Conservation (phyloP, 129 eudicot genomes). For the Erigeron canadensis region DNA sequence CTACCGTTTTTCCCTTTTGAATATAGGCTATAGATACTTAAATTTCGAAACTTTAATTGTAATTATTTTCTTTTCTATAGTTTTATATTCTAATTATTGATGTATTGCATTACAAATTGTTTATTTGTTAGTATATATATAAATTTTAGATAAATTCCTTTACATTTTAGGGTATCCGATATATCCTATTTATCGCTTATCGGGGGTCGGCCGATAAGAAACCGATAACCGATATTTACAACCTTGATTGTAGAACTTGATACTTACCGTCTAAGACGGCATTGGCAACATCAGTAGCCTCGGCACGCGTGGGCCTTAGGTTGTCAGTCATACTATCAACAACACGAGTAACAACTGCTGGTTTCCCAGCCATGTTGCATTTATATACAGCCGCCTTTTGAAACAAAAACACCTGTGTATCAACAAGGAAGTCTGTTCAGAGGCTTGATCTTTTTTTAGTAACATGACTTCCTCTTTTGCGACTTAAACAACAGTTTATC, state of each 20-base stretch:
- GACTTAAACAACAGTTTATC: not conserved
- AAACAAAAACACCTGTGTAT: conserved; percentile 71
- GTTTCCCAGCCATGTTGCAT: conserved; percentile 93
- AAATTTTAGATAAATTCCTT: too few species aligned
- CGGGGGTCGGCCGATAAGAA: too few species aligned
- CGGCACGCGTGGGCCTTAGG: conserved; percentile 92
- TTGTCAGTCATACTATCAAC: conserved; percentile 96
- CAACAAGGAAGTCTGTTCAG: not conserved
- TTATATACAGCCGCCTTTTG: conserved; percentile 83
- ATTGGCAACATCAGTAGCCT: conserved; percentile 93
- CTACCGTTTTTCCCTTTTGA: too few species aligned
- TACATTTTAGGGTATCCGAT: too few species aligned
- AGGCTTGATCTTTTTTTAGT: not conserved
- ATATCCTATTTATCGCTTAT: too few species aligned
- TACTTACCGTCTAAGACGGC: conserved; percentile 80
- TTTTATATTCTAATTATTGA: too few species aligned
- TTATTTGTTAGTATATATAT: too few species aligned
- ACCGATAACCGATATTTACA: too few species aligned
- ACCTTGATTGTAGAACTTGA: not conserved
- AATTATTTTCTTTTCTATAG: too few species aligned
- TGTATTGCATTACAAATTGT: too few species aligned
- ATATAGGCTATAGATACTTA: too few species aligned
- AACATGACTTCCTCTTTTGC: not conserved
- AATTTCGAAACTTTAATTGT: too few species aligned
- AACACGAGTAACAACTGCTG: conserved; percentile 87